Evolutionary conservation across 2,329 filamentous ascomycete species (phyloP).

Genomic region (Tothia fuscella): DNA sequence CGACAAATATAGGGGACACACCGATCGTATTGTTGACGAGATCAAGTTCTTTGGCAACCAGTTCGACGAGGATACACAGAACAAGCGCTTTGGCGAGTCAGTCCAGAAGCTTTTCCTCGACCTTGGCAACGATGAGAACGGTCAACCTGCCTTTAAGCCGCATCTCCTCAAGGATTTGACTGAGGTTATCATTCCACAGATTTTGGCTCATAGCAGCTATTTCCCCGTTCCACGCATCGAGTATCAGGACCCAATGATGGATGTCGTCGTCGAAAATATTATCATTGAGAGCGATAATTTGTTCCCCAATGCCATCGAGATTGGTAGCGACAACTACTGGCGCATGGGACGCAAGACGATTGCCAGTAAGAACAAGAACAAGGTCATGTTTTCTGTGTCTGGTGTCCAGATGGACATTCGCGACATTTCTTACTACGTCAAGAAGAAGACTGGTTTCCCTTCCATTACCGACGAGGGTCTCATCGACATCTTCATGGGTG

Average conservation of each 20-base stretch:
- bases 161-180: slow-evolving; percentile 82
- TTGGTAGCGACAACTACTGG: slow-evolving; percentile 88
- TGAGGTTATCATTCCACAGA: slow-evolving; percentile 70
- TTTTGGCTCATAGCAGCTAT: slow-evolving; percentile 79
- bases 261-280: slow-evolving; percentile 86
- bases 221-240: slow-evolving; percentile 90
- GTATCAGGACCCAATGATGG: slow-evolving; percentile 71
- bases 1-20: slow-evolving; percentile 76
- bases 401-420: slow-evolving; percentile 82
- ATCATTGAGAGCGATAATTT: slow-evolving; percentile 95
- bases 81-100: slow-evolving; percentile 65
- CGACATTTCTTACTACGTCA: slow-evolving; percentile 90
- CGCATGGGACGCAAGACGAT: slow-evolving; percentile 86
- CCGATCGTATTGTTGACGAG: slow-evolving; percentile 77
- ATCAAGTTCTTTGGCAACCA: slow-evolving; percentile 80
- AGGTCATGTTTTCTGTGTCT: slow-evolving; percentile 71
- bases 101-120: slow-evolving; percentile 79
- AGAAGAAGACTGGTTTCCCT: slow-evolving; percentile 89
- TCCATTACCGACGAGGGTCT: slow-evolving; percentile 77
- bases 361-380: slow-evolving; percentile 69
- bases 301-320: slow-evolving; percentile 81
- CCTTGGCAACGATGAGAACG: slow-evolving; percentile 75
- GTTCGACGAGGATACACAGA: slow-evolving; percentile 79
- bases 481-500: slow-evolving; percentile 76
- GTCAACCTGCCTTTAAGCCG: slow-evolving; percentile 82